Conservation (phyloP, 352 stramenopile species). For the Phytophthora idaei region DNA sequence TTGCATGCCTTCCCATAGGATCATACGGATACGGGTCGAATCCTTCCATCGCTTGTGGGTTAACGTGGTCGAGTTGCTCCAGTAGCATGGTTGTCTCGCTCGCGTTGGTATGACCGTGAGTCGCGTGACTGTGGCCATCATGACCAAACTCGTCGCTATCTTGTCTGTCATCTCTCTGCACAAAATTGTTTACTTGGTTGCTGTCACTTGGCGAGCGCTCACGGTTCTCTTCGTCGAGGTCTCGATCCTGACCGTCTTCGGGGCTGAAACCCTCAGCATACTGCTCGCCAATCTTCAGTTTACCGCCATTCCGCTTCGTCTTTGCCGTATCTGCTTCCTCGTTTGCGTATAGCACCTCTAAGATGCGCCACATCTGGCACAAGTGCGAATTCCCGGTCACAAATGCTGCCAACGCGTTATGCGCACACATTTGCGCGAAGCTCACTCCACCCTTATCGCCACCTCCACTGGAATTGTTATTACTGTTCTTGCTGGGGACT, state of each 20-base stretch:
- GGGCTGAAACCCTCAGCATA: slow-evolving; percentile 11
- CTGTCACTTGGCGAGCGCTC: slow-evolving; percentile 15
- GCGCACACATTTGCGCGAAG: slow-evolving; percentile 79
- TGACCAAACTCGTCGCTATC: slow-evolving; percentile 25
- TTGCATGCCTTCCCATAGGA: slow-evolving; percentile 25
- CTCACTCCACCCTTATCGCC: slow-evolving; percentile 31
- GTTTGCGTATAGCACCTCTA: slow-evolving; percentile 77
- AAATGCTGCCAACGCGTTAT: slow-evolving; percentile 83
- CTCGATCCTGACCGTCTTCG: slow-evolving; percentile 21
- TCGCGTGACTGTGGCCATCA: slow-evolving; percentile 25
- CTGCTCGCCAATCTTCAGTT: slow-evolving; percentile 4
- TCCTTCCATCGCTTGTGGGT: slow-evolving; percentile 86
- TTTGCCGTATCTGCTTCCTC: slow-evolving; percentile 30
- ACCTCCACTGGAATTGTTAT: slow-evolving; percentile 7
- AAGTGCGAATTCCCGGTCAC: slow-evolving; percentile 75
- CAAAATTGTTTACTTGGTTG: slow-evolving; percentile 18
- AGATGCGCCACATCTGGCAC: slow-evolving; percentile 88
- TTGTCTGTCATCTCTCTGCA: slow-evolving; percentile 20
- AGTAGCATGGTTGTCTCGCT: slow-evolving; percentile 82
- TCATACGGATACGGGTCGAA: slow-evolving; percentile 89
- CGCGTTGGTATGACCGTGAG: slow-evolving; percentile 37
- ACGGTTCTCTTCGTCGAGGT: slow-evolving; percentile 21
- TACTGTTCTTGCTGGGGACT: slow-evolving; percentile 2
- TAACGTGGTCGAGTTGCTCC: slow-evolving; percentile 86
- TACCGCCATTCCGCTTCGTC: slow-evolving; percentile 11